Conservation (phyloP, 495 filamentous ascomycete species). For the Podospora fimiseda region DNA sequence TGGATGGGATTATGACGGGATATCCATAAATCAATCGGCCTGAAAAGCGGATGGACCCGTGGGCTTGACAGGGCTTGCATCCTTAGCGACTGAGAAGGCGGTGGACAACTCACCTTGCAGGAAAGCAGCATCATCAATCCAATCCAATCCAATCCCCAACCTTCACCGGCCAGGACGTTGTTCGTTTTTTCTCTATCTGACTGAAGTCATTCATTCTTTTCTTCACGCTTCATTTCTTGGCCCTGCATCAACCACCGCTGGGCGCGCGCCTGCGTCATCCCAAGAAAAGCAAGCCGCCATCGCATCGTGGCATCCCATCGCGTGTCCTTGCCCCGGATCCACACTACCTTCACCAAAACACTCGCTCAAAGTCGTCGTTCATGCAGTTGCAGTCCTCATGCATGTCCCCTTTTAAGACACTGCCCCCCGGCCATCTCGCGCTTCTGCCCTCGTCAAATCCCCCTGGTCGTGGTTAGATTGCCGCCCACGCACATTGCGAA, state of each 20-base stretch:
- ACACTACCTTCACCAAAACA: constrained; percentile 23
- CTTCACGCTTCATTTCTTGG: no score
- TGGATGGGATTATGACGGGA: no score
- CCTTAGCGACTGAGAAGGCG: constrained; percentile 21
- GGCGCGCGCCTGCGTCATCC: constrained; percentile 12
- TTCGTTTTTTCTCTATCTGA: no score
- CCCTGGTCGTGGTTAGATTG: constrained; percentile 13
- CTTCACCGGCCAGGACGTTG: no score
- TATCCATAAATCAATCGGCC: background rate
- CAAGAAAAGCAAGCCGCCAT: constrained; percentile 9
- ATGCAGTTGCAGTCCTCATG: background rate
- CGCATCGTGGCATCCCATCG: constrained; percentile 13
- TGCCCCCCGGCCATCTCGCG: background rate
- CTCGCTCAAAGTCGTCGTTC: constrained; percentile 5
- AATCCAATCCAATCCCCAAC: constrained; percentile 26
- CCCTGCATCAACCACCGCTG: background rate
- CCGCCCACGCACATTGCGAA: constrained; percentile 11
- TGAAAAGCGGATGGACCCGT: constrained; percentile 4
- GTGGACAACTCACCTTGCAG: constrained; percentile 48
- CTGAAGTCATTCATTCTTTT: no score
- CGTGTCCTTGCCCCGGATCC: constrained; percentile 14
- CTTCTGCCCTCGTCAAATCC: constrained; percentile 6
- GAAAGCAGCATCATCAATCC: constrained; percentile 36
- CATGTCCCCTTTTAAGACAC: background rate
- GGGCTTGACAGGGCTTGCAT: constrained; percentile 13